Base-by-base conservation (phyloP, 768 basidiomycete species). In the Russula abietina region DNA sequence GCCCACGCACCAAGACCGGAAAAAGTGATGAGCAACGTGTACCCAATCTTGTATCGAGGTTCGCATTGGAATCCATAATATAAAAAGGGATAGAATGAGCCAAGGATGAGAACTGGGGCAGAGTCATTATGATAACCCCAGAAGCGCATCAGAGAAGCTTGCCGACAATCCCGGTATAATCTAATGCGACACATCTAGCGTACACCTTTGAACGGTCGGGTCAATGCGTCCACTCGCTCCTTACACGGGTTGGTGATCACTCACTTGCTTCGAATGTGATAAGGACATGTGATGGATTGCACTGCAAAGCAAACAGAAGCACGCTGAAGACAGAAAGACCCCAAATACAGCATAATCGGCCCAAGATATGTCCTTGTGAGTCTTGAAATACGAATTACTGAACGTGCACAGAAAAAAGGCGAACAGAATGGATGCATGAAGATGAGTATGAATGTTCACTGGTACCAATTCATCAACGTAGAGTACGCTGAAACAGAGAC, bases 391-490 rank as follows among this genome's bases (percentile, higher is more conserved):
- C 50, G 75, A 75, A 26, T 77, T 73, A 61, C 80, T 79, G 66
- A 85, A 83, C 5, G 82, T 83, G 45, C 71, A 69, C 39, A 87
- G 75, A 57, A 88, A 73, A 71, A 79, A 78, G 17, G 75, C 69
- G 70, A 90, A 91, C 28, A 89, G 69, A 4, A 82, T 70, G 36
- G 86, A 83, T 30, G 85, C 89, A 76, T 84, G 81, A 9, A 93
- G 76, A 71, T 94, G 93, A 62, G 81, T 88, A 73, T 92, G 88
- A 51, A 94, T 91, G 74, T 95, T 95, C 60, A 94, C 91, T 90
- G 6, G 19, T 69, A 19, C 57, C 36, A 55, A 56, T 12, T 45
- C 57, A 51, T 62, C 55, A 63, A 69, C 39, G 55, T 55, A 67
- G 60, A 58, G 58, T 53, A 59, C 52, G 61, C 14, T 33, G 63